phyloP scores from a whole-genome alignment of 2,329 filamentous ascomycete species.

The Coniosporium tulheliwenetii region DNA sequence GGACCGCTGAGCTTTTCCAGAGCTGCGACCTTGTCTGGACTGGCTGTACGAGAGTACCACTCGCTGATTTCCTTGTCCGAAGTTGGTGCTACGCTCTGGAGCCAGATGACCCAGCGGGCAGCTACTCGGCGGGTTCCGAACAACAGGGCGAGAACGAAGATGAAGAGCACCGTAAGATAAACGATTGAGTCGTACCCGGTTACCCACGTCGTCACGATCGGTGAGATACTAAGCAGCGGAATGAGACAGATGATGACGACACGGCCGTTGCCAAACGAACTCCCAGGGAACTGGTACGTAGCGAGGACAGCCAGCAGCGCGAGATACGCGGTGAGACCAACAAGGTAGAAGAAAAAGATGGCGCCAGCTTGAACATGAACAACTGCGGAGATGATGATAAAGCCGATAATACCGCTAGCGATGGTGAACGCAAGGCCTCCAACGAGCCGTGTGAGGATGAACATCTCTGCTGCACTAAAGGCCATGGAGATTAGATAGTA shows the following conservation, averaged over 20 bases:
- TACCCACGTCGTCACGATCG: constrained; percentile 38
- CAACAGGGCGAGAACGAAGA: constrained; percentile 36
- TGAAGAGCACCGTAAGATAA: constrained; percentile 38
- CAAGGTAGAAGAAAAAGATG: constrained; percentile 43
- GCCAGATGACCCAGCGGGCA: constrained; percentile 45
- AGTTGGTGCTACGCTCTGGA: constrained; percentile 31
- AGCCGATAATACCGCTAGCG: constrained; percentile 35
- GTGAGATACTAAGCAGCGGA: constrained; percentile 40
- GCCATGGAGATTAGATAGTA: constrained; percentile 45
- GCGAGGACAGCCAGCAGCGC: constrained; percentile 35
- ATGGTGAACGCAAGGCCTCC: constrained; percentile 34
- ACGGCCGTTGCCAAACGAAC: constrained; percentile 41
- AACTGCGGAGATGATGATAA: constrained; percentile 33
- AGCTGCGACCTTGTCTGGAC: constrained; percentile 15
- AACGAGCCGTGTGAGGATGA: constrained; percentile 34
- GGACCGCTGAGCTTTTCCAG: constrained; percentile 31
- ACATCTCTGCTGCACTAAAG: constrained; percentile 39
- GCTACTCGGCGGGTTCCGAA: constrained; percentile 37
- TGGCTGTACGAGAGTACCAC: constrained; percentile 28
- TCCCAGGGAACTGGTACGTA: constrained; percentile 32
- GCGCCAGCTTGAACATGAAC: constrained; percentile 31
- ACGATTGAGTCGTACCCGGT: constrained; percentile 35
- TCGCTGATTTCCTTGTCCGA: constrained; percentile 32
- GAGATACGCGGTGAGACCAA: constrained; percentile 42
- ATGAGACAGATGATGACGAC: constrained; percentile 39